Percentiles rank a stretch among this genome's conserved stretches.
Evolutionary conservation across 176 grass and related monocot species (phyloP).

Genomic region (Musa acuminata): DNA sequence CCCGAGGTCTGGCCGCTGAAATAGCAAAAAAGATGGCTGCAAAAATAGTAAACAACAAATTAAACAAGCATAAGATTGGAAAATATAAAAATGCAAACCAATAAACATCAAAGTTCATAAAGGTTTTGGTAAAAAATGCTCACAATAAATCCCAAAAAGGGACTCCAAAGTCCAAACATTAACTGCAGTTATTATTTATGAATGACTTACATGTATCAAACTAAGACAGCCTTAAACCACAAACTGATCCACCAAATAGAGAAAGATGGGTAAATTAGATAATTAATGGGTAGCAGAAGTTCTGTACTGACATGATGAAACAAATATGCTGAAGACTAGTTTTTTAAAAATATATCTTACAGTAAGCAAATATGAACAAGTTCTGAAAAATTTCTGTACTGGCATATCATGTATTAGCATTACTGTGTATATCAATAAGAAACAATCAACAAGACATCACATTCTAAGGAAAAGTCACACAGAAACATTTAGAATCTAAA

Average conservation of each 20-base stretch:
- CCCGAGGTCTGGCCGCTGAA: conserved; percentile 67
- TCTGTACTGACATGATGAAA: not conserved
- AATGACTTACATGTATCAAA: not conserved
- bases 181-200: not conserved
- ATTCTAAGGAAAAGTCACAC: too few relatives aligned
- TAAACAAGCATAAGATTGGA: not conserved
- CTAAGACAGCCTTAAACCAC: not conserved
- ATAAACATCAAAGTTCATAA: not conserved
- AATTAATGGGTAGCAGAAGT: not conserved
- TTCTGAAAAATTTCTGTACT: too few relatives aligned
- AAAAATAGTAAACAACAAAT: conserved; percentile 1
- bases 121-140: not conserved
- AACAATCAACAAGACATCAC: too few relatives aligned
- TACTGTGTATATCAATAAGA: too few relatives aligned
- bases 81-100: not conserved
- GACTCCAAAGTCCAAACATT: not conserved
- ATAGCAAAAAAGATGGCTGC: conserved; percentile 77
- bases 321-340: not conserved
- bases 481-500: too few relatives aligned
- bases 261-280: not conserved
- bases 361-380: too few relatives aligned
- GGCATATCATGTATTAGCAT: too few relatives aligned
- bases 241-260: not conserved
- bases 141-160: not conserved
- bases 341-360: not conserved